Conservation (phyloP, 1,284 basidiomycete genomes). For the Golubevia pallescens region DNA sequence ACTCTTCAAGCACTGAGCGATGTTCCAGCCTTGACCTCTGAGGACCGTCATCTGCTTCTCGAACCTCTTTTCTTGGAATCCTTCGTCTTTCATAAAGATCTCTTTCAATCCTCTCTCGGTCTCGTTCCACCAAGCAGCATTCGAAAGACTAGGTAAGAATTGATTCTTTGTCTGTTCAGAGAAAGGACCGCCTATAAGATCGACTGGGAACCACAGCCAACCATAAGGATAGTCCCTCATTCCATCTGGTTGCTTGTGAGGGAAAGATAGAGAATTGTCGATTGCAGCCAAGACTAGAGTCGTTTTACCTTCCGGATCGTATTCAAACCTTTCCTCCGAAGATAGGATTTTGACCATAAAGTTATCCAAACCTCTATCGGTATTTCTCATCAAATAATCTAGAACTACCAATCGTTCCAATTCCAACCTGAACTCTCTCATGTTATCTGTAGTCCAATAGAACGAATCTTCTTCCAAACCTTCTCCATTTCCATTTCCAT, state of each 20-base stretch:
- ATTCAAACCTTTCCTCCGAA: no score
- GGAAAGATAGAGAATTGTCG: constrained; percentile 90
- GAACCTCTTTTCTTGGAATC: constrained; percentile 66
- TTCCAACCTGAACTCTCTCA: constrained; percentile 81
- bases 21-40: constrained; percentile 89
- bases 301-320: no score
- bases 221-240: constrained; percentile 91
- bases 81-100: constrained; percentile 79
- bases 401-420: constrained; percentile 80
- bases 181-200: constrained; percentile 71
- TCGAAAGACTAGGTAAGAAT: constrained; percentile 80
- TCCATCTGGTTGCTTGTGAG: constrained; percentile 74
- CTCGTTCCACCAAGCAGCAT: constrained; percentile 86
- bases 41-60: constrained; percentile 85
- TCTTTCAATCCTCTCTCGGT: constrained; percentile 78
- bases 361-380: constrained; percentile 67
- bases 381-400: constrained; percentile 89
- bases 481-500: no score
- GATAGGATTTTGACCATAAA: constrained; percentile 58
- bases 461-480: constrained; percentile 68
- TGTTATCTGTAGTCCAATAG: constrained; percentile 78
- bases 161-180: constrained; percentile 80
- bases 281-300: constrained; percentile 69
- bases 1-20: constrained; percentile 80
- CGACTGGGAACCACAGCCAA: constrained; percentile 82